Evolutionary conservation across 768 basidiomycete species (phyloP), one percentile per base, ranked within the genome.

Genomic region (Mycena amicta): DNA sequence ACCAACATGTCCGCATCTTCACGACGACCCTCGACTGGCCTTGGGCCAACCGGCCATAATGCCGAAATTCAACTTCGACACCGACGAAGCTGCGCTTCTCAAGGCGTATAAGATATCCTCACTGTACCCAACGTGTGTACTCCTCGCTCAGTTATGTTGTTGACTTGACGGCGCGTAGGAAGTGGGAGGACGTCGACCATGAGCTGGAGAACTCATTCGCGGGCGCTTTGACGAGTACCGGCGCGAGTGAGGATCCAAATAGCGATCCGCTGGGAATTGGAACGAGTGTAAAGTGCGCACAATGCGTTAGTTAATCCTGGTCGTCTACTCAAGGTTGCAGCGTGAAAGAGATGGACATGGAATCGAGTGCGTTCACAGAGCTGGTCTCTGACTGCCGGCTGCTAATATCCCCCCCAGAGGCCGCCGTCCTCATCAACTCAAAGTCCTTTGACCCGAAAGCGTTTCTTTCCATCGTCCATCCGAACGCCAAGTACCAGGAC

Each of bases 401-500:
- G 6, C 37, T 25, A 20, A 23, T n/a, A 28, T 29, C 29, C 13
- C 11, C 37, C 25, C 39, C 66, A 93, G 92, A 91, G 78, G 85
- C 92, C 5, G 78, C 92, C 11, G 87, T 95, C 56, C 79, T 93
- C 37, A 86, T 98, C 16, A 88, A 87, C 3, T 96, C 94, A 30
- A 99, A 98, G 70, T 86, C 92, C 2, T 99, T 99, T 76, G 93
- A 98, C 69, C 94, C 97, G 5, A 98, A 96, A 71, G 84, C 85
- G 1, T 99, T 97, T 72, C 80, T 99, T 15, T 92, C 93, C 6
- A 84, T 84, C 12, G 87, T 95, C 4, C 95, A 99, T 68, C 97
- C 97, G 3, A 90, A 96, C 65, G 96, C 96, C 3, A 93, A 93
- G 0, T 97, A 94, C 69, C 89, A 94, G 73, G 95, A 97, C 69